Base-by-base conservation (phyloP, 169 alveolate genomes). In the Eimeria tenella region DNA sequence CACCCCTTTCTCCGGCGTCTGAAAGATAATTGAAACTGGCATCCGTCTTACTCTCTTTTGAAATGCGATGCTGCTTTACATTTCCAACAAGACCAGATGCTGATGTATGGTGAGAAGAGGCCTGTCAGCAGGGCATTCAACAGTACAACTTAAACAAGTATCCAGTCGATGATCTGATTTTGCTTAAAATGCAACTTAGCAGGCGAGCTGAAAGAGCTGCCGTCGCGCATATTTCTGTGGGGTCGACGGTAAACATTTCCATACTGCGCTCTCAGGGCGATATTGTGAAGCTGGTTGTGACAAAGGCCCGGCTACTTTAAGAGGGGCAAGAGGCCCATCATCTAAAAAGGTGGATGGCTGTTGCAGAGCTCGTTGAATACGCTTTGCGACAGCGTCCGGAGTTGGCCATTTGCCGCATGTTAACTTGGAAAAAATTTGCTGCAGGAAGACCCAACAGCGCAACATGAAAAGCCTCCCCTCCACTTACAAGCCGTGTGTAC, bases 371-470 rank as follows among this genome's bases (percentile, higher is more conserved):
- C 86, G 83, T 23, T 79, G 83, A 31, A 90, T 25, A 3, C 91
- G 82, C 63, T 63, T 60, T 13, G 91, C 94, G 23, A 90, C 75
- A 25, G 87, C 75, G 10, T 21, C 84, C 23, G 94, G 86, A 4
- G 87, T 65, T 31, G 94, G 94, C 94, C 94, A 90, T 52, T 62
- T 65, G 8, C 94, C 94, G 52, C 75, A 50, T 4, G 91, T 79
- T 50, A 90, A 62, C 88, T 90, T 90, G 9, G 94, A 90, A 53
- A 90, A 90, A 21, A 90, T 70, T 25, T 52, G 86, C 94, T 90
- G 94, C 58, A 50, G 49, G 49, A 63, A 15, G 53, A n/a, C 58
- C 19, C 65, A 65, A 21, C 31, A 42, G 75, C 17, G 13, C 8
- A 15, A n/a, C 5, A 53, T 11, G 75, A 15, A 10, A 58, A 23